These are phyloP conservation scores for Boletellus deceptivus DNA, from an alignment of 1,284 basidiomycete species.

Conservation along the genomic window DNA sequence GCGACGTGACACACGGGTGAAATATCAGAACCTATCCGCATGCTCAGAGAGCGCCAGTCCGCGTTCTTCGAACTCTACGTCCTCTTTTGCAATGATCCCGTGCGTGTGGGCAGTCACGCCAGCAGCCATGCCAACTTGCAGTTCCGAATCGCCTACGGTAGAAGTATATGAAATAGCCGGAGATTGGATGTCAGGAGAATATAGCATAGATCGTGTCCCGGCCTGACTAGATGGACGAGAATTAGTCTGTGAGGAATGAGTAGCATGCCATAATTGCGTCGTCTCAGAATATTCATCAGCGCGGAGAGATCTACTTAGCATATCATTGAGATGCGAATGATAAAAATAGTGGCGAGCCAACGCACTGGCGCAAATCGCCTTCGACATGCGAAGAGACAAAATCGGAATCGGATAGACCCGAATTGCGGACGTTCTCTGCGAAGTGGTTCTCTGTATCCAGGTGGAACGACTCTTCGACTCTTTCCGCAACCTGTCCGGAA, in stretches of 20 bases:
- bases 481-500: not conserved
- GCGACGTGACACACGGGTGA: not conserved
- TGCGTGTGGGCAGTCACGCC: not conserved
- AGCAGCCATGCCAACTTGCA: not conserved
- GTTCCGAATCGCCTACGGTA: not conserved
- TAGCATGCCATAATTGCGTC: not conserved
- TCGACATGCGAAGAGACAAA: not conserved
- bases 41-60: not conserved
- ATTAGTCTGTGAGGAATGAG: not conserved
- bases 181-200: not conserved
- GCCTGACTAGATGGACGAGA: not conserved
- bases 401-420: not conserved
- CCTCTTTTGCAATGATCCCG: not conserved
- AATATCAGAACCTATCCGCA: constrained; percentile 2
- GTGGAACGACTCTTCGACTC: not conserved
- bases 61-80: not conserved
- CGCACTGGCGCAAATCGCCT: not conserved
- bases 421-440: not conserved
- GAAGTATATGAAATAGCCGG: not conserved
- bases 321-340: not conserved
- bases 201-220: not conserved
- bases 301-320: not conserved
- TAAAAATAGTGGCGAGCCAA: not conserved
- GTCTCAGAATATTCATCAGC: not conserved
- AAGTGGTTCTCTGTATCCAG: not conserved